Evolutionary conservation across 768 basidiomycete genomes (phyloP).

Genomic region (Tubosaeta sp.): DNA sequence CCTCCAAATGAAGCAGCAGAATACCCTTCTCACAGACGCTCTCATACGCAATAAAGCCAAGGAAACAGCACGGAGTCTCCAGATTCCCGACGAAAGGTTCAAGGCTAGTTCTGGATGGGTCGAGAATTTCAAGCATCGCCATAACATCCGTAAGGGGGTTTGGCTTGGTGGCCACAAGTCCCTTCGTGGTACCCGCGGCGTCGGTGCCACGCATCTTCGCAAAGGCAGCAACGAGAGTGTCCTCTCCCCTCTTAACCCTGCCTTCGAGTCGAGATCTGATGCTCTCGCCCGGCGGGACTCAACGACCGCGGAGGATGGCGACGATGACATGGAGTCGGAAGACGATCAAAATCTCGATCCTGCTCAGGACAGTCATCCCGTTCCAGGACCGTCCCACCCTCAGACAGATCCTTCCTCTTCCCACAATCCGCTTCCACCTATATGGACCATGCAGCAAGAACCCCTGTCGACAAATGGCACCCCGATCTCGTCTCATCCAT

Average conservation of each 20-base stretch:
- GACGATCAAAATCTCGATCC: conserved; percentile 30
- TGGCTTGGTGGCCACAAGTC: conserved; percentile 43
- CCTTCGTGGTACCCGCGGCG: conserved; percentile 29
- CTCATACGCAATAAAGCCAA: conserved; percentile 62
- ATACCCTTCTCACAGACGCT: conserved; percentile 58
- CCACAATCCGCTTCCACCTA: conserved; percentile 30
- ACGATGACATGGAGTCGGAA: conserved; percentile 36
- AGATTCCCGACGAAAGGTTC: conserved; percentile 68
- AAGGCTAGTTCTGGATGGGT: conserved; percentile 93
- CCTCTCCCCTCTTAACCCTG: conserved; percentile 38
- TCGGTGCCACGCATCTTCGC: conserved; percentile 34
- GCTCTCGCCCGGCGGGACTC: conserved; percentile 25
- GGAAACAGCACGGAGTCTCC: conserved; percentile 53
- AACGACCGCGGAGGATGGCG: conserved; percentile 28
- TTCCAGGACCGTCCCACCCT: conserved; percentile 29
- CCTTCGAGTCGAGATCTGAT: conserved; percentile 34
- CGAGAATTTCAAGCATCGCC: conserved; percentile 85
- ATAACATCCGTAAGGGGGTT: conserved; percentile 66
- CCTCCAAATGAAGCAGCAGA: conserved; percentile 45
- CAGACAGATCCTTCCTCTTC: conserved; percentile 21
- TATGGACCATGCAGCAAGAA: conserved; percentile 32
- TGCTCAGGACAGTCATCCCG: conserved; percentile 21
- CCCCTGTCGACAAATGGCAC: conserved; percentile 23
- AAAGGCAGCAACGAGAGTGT: conserved; percentile 31
- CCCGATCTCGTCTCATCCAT: conserved; percentile 30